A percentile compares a stretch with the other conserved stretches of the same genome.
phyloP scores from a whole-genome alignment of 1,139 yeast species.

The Lodderomyces beijingensis region DNA sequence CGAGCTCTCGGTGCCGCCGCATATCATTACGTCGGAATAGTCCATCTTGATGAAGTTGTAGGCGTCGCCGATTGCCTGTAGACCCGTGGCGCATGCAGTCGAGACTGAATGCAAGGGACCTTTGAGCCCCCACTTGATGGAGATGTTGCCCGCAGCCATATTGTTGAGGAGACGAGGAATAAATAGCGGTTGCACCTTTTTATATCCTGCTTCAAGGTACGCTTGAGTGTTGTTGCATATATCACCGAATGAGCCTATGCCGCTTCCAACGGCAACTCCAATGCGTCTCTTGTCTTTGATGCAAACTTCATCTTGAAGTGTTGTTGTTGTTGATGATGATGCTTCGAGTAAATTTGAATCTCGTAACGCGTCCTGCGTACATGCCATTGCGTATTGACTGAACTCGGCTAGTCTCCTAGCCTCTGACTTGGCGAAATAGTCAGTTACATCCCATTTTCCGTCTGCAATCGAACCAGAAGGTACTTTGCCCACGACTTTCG shows the following conservation, averaged over 20 bases:
- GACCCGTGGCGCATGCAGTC: slow-evolving; percentile 97
- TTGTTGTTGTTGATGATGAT: no score
- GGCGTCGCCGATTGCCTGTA: slow-evolving; percentile 93
- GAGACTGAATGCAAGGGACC: slow-evolving; percentile 90
- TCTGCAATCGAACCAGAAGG: slow-evolving; percentile 51
- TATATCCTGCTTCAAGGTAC: slow-evolving; percentile 53
- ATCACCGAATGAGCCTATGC: slow-evolving; percentile 87
- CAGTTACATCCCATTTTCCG: slow-evolving; percentile 49
- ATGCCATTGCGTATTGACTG: slow-evolving; percentile 74
- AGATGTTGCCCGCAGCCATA: slow-evolving; percentile 93
- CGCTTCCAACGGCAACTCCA: slow-evolving; percentile 90
- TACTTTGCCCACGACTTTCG: slow-evolving; percentile 71
- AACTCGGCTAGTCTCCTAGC: slow-evolving; percentile 64
- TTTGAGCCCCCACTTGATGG: slow-evolving; percentile 66
- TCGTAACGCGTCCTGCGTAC: slow-evolving; percentile 69
- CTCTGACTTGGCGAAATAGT: slow-evolving; percentile 42
- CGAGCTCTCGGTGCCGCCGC: slow-evolving; percentile 90
- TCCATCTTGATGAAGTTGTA: slow-evolving; percentile 73
- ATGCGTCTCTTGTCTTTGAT: slow-evolving; percentile 13
- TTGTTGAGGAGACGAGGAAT: slow-evolving; percentile 80
- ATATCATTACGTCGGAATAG: slow-evolving; percentile 81
- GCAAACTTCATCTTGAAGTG: slow-evolving; percentile 6
- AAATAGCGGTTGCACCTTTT: slow-evolving; percentile 77
- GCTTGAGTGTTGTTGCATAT: slow-evolving; percentile 55
- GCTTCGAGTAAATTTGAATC: slow-evolving; percentile 44